Evolutionary conservation across 2,329 filamentous ascomycete species (phyloP).

Genomic region (Westerdykella sp.): DNA sequence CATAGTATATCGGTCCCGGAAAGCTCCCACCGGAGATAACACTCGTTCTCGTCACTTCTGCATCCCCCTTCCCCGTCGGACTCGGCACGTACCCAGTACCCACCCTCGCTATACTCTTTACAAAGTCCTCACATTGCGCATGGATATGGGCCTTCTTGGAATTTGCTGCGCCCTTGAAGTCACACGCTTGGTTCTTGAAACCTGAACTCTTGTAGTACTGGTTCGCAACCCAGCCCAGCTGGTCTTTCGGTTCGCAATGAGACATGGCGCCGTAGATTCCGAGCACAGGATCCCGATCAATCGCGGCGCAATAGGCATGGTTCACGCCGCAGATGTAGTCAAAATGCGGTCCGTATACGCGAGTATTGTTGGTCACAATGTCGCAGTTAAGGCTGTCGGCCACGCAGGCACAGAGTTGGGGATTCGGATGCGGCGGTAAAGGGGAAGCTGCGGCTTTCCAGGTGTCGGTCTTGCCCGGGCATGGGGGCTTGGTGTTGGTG

Average conservation of each 20-base stretch:
- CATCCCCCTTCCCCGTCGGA: slow-evolving; percentile 24
- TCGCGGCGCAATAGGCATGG: slow-evolving; percentile 57
- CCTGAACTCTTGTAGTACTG: slow-evolving; percentile 56
- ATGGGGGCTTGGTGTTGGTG: slow-evolving; percentile 61
- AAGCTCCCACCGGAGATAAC: slow-evolving; percentile 17
- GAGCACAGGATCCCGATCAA: slow-evolving; percentile 59
- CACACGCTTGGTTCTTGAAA: slow-evolving; percentile 52
- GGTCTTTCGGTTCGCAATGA: slow-evolving; percentile 64
- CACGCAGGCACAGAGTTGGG: slow-evolving; percentile 80
- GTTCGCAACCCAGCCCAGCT: slow-evolving; percentile 69
- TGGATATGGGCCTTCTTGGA: slow-evolving; percentile 45
- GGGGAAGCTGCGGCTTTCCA: slow-evolving; percentile 64
- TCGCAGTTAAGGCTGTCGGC: slow-evolving; percentile 64
- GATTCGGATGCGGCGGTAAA: slow-evolving; percentile 78
- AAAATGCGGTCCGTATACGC: slow-evolving; percentile 64
- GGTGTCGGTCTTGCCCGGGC: slow-evolving; percentile 57
- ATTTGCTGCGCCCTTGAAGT: slow-evolving; percentile 61
- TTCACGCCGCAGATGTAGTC: slow-evolving; percentile 60
- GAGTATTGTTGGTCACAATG: slow-evolving; percentile 53
- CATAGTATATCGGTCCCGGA: slow-evolving; percentile 19
- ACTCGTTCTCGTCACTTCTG: slow-evolving; percentile 11
- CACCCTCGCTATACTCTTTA: slow-evolving; percentile 57
- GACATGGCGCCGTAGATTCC: slow-evolving; percentile 69
- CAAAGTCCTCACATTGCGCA: slow-evolving; percentile 51
- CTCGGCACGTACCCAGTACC: slow-evolving; percentile 49